These are phyloP conservation scores for Ustilago trichophora DNA, from an alignment of 1,284 basidiomycete species.

Conservation along the genomic window DNA sequence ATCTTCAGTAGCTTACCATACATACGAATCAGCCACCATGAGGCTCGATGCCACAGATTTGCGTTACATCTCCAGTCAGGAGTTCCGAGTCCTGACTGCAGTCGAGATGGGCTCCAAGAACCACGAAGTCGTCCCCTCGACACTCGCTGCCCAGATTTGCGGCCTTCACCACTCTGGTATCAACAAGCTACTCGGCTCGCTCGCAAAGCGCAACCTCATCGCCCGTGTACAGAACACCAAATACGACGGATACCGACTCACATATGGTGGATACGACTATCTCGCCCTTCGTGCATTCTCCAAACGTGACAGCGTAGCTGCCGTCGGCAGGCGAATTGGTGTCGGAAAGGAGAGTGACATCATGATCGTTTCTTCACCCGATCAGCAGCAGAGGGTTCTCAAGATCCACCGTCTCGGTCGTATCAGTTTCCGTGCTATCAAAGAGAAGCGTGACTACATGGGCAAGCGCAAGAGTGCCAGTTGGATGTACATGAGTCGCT, in stretches of 20 bases:
- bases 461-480: conserved; percentile 94
- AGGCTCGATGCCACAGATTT: conserved; percentile 94
- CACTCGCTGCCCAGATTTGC: conserved; percentile 88
- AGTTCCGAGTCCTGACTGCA: conserved; percentile 92
- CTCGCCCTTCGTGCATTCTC: conserved; percentile 92
- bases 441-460: conserved; percentile 95
- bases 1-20: neutral
- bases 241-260: conserved; percentile 96
- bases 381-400: conserved; percentile 84
- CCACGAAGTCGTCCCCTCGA: conserved; percentile 91
- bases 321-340: conserved; percentile 94
- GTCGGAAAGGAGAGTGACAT: conserved; percentile 99
- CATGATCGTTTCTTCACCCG: conserved; percentile 86
- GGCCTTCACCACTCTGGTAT: conserved; percentile 89
- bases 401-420: conserved; percentile 94
- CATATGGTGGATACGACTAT: conserved; percentile 97
- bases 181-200: conserved; percentile 87
- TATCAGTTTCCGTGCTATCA: conserved; percentile 95
- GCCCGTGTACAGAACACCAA: conserved; percentile 88
- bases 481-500: conserved; percentile 99
- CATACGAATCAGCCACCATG: conserved; percentile 69
- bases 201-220: conserved; percentile 90
- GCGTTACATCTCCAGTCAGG: conserved; percentile 88
- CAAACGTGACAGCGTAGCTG: conserved; percentile 69
- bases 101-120: conserved; percentile 99